Evolutionary conservation across 2,329 filamentous ascomycete genomes (phyloP), one percentile per base, ranked within the genome.

Genomic region (Chlorencoelia australis): DNA sequence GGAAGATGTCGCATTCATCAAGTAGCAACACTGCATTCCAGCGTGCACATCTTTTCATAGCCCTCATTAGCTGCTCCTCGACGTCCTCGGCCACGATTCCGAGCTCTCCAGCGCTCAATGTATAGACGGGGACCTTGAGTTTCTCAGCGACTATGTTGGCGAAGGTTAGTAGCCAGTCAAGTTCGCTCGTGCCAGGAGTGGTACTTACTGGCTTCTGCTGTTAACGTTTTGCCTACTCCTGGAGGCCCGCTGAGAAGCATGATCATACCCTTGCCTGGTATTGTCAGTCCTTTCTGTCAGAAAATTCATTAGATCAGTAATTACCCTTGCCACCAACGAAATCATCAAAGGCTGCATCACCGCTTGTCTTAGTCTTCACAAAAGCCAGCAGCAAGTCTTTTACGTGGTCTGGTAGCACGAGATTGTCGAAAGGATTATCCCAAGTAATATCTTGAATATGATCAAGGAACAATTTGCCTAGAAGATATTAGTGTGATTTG

Each of bases 1-100:
- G 49, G 58, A 78, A 78, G n/a, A 77, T 69, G 47, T 79, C 75
- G 15, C 73, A 79, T 60, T 85, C 80, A 51, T 85, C 80, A 2
- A 85, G 69, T 3, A 86, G 66, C 1, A 85, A 63, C 2, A 86
- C 73, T 32, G 44, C 28, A 16, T 16, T 16, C 28, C 28, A 30
- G 0, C 13, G 79, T 42, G 82, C 75, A 2, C 81, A 80, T 42
- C 88, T 77, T 50, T 82, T 76, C 40, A 88, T 67, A 37, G 82
- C 79, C 42, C 71, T 38, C 28, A 71, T 47, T 70, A 73, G 21
- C 7, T 44, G 39, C 14, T 45, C 49, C 14, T 58, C 25, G 2
- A 44, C 42, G 26, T 49, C 8, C 33, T 47, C 3, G 39, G 45
- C 31, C 37, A 59, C 58, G 28, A 59, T 61, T 14, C 68, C 68